A percentile compares a stretch with the other conserved stretches of the same genome.
phyloP scores from a whole-genome alignment of 140 eudicot genomes.

The Erigeron philadelphicus region DNA sequence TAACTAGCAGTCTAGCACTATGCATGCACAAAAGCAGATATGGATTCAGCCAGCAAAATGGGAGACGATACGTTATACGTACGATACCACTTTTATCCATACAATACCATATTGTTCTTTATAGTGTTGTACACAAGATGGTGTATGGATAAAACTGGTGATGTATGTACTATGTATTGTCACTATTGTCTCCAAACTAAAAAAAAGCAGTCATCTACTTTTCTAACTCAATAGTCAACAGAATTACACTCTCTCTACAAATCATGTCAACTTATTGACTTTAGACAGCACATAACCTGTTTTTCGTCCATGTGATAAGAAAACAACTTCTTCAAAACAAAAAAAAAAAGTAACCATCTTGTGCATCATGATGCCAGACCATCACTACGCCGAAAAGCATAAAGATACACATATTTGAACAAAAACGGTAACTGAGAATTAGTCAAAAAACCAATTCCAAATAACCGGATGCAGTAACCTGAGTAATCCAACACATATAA shows the following conservation, averaged over 20 bases:
- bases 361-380: neutral
- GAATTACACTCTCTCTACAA: neutral
- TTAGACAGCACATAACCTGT: neutral
- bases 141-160: too few relatives aligned
- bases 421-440: too few relatives aligned
- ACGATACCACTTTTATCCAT: too few relatives aligned
- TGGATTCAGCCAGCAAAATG: neutral
- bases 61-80: neutral
- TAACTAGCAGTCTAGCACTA: neutral
- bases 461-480: too few relatives aligned
- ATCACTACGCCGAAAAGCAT: neutral
- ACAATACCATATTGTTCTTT: too few relatives aligned
- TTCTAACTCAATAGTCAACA: too few relatives aligned
- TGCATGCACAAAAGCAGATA: neutral
- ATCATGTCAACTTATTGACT: conserved; percentile 14
- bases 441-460: too few relatives aligned
- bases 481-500: neutral
- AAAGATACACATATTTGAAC: too few relatives aligned
- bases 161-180: too few relatives aligned
- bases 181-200: too few relatives aligned
- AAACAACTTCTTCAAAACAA: neutral
- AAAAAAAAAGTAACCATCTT: neutral
- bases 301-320: neutral
- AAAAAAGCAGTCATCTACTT: too few relatives aligned
- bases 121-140: too few relatives aligned